Conservation (phyloP, 2,329 filamentous ascomycete genomes). For the Aspergillus proliferans region DNA sequence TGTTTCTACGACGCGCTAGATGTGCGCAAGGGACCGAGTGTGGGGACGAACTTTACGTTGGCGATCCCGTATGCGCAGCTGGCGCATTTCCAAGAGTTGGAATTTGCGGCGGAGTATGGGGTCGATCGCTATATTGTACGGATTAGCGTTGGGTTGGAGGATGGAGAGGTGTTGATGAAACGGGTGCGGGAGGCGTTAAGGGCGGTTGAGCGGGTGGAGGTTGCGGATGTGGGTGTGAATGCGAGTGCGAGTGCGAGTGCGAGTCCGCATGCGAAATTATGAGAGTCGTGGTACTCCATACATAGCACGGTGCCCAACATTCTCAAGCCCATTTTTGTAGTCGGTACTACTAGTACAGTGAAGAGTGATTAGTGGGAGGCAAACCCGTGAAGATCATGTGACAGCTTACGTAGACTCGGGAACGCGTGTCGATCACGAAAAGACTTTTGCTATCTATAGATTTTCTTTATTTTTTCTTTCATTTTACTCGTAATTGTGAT, state of each 20-base stretch:
- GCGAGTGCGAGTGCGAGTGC: no score
- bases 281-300: background rate
- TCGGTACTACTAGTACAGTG: background rate
- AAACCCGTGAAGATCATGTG: background rate
- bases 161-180: constrained; percentile 2
- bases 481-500: background rate
- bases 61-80: constrained; percentile 18
- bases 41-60: constrained; percentile 25
- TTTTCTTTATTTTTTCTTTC: background rate
- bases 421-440: constrained; percentile 1
- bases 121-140: constrained; percentile 16
- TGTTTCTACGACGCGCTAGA: constrained; percentile 27
- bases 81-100: constrained; percentile 18
- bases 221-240: no score
- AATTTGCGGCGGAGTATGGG: constrained; percentile 25
- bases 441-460: background rate
- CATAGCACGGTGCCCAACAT: background rate
- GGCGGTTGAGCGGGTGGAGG: background rate
- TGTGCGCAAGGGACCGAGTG: constrained; percentile 24
- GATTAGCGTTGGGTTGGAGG: constrained; percentile 16
- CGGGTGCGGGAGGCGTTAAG: background rate
- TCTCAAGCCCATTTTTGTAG: no score
- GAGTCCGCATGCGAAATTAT: background rate
- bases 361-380: background rate
- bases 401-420: constrained; percentile 1